Evolutionary conservation across 176 grass and related monocot genomes (phyloP), one percentile per base, ranked within the genome.

Genomic region (Elymus sibiricus): DNA sequence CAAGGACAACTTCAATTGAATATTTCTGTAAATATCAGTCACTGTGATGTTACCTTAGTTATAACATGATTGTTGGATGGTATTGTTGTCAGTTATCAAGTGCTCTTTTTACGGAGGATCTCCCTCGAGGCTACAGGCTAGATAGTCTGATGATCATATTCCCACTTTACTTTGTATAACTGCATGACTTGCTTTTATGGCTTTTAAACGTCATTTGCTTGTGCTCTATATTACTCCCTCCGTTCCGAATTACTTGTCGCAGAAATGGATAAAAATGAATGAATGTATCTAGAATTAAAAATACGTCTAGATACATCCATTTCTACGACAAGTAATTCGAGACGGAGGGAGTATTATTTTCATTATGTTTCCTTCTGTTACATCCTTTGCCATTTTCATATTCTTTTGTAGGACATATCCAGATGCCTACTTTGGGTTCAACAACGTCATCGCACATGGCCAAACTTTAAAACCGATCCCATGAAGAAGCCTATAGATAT

Each of bases 381-480:
- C 25, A 8, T 19, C 43, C 44, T 84, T 83, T 74, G 26, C 24
- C 68, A 59, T 47, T 65, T 70, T 83, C 7, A 15, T 88, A 87
- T 39, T 80, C 31, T 88, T 87, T 86, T 89, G 81, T 74, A 98
- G 96, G 96, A 98, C 76, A 95, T 98, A 63, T 94, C 96, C 32
- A 95, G 96, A 82, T 98, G 96, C 86, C 81, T 98, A 40, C 84
- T 98, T 82, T 98, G 96, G 96, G 80, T 93, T 88, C 96, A 98
- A 86, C 85, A 21, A 43, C 90, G 91, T 46, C 93, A 93, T 79
- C 80, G 80, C 17, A 92, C 91, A 21, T 98, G 96, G 96, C 96
- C 96, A 39, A 87, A 74, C 83, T 94, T 98, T 79, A 86, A 82
- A 71, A 92, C 93, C 26, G 90, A 98, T 89, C 96, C 96, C 39